These are phyloP conservation scores for Phytophthora pseudosyringae DNA, from an alignment of 352 stramenopile genomes.

Conservation along the genomic window DNA sequence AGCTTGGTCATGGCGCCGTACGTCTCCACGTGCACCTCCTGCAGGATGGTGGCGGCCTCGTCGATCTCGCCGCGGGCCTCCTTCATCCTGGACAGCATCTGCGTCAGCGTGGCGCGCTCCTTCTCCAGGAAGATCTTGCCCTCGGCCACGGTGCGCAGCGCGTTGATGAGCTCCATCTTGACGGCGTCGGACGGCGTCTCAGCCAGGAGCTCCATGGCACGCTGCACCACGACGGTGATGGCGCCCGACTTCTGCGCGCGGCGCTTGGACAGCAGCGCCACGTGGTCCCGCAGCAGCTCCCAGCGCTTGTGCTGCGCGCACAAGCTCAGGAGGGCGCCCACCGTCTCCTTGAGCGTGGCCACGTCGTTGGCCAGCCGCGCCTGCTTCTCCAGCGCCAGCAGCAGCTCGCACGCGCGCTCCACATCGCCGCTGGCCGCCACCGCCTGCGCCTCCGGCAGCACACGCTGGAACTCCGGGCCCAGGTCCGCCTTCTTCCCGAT, in stretches of 20 bases:
- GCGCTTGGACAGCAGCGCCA: conserved; percentile 88
- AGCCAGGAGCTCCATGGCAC: conserved; percentile 82
- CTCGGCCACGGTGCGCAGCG: conserved; percentile 94
- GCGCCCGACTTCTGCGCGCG: conserved; percentile 89
- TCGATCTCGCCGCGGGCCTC: conserved; percentile 93
- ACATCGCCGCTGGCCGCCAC: conserved; percentile 78
- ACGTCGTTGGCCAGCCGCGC: conserved; percentile 84
- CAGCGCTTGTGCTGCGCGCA: conserved; percentile 89
- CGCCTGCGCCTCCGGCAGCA: conserved; percentile 73
- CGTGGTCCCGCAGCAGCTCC: conserved; percentile 89
- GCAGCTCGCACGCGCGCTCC: conserved; percentile 77
- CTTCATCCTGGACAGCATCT: conserved; percentile 93
- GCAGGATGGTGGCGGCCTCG: conserved; percentile 94
- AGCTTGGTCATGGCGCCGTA: conserved; percentile 98
- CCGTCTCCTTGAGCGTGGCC: conserved; percentile 84
- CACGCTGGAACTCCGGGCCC: conserved; percentile 61
- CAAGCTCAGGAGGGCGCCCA: conserved; percentile 74
- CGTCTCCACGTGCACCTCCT: conserved; percentile 98
- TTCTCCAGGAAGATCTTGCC: conserved; percentile 99
- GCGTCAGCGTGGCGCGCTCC: conserved; percentile 94
- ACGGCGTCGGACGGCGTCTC: conserved; percentile 84
- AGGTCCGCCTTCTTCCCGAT: conserved; percentile 86
- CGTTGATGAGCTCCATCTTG: conserved; percentile 94
- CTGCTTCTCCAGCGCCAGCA: conserved; percentile 89
- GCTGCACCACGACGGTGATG: conserved; percentile 86